Evolutionary conservation across 2,329 filamentous ascomycete genomes (phyloP), one percentile per base, ranked within the genome.

Genomic region (Calonectria pseudoturangicola): DNA sequence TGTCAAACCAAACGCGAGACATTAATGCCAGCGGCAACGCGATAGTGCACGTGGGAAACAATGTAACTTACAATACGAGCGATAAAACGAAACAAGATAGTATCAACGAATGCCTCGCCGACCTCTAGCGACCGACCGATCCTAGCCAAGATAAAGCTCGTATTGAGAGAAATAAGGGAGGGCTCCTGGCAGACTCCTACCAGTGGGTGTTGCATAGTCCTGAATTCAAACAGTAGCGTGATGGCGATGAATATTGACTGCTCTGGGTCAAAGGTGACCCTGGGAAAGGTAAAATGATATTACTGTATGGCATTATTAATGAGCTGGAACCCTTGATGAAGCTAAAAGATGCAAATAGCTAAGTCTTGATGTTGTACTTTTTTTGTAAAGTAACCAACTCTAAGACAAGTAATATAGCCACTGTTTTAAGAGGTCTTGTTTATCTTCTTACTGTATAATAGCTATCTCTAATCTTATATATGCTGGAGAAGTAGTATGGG

Each of bases 301-400:
- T 56, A 10, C 18, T 56, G 2, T 56, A 28, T 21, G 51, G 51
- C 10, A 56, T 56, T 6, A 56, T 56, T 3, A 18, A 56, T 13
- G 30, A 56, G 30, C 51, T 56, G 7, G 51, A 13, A 36, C 30
- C 51, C 13, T 8, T 36, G 3, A 39, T 28, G 6, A 56, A 25
- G 15, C 7, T 56, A 10, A 21, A n/a, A 18, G 13, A 56, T 36
- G 18, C 51, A 25, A 36, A 15, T n/a, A 56, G 6, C 6, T 18
- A 21, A 36, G 6, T 39, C 18, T 56, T 56, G 9, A 56, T 56
- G 30, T 21, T 28, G 5, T 56, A 56, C 30, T 56, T 56, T 15
- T 56, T 56, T 2, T 56, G 51, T n/a, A 28, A 56, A 56, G 51
- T 28, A 36, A 56, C 51, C n/a, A 56, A 56, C n/a, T 13, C 30